Percentiles rank a stretch among this genome's conserved stretches.
These are phyloP conservation scores for Viola odorata DNA, from an alignment of 345 rosid genomes.

Conservation along the genomic window DNA sequence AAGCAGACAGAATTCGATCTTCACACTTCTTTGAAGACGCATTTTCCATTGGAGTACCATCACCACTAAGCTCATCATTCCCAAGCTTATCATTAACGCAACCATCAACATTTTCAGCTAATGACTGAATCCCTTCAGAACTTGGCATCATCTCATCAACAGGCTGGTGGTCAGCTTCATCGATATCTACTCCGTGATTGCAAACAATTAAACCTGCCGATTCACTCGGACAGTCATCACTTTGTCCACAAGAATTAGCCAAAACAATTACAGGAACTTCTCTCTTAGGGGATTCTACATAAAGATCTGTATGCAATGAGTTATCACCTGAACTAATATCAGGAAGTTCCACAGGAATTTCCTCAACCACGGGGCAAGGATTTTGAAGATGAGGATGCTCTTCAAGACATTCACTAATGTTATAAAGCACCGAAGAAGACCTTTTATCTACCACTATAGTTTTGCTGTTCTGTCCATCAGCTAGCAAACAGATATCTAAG, in stretches of 20 bases:
- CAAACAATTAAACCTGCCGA: constrained; percentile 8
- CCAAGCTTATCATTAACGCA: constrained; percentile 6
- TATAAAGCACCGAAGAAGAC: constrained; percentile 20
- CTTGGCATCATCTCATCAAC: constrained; percentile 10
- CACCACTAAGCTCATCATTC: constrained; percentile 17
- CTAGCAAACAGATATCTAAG: constrained; percentile 10
- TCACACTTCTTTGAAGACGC: constrained; percentile 15
- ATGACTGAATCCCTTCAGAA: constrained; percentile 5
- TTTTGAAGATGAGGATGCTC: constrained; percentile 23
- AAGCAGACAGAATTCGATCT: constrained; percentile 14
- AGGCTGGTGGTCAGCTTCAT: constrained; percentile 8
- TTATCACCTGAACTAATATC: constrained; percentile 6
- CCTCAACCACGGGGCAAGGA: constrained; percentile 18
- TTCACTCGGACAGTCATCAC: constrained; percentile 12
- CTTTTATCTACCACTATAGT: constrained; percentile 15
- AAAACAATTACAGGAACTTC: constrained; percentile 14
- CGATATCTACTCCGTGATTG: constrained; percentile 2
- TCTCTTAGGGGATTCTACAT: constrained; percentile 18
- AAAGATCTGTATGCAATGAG: constrained; percentile 20
- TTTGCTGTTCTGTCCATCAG: constrained; percentile 11
- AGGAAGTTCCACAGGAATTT: constrained; percentile 18
- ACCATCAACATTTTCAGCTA: constrained; percentile 19
- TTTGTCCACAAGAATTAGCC: constrained; percentile 9
- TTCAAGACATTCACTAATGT: constrained; percentile 20
- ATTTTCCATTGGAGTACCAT: constrained; percentile 22